A percentile compares a stretch with the other conserved stretches of the same genome.
Conservation (phyloP, 2,329 filamentous ascomycete species). For the Colletotrichum liaoningense region DNA sequence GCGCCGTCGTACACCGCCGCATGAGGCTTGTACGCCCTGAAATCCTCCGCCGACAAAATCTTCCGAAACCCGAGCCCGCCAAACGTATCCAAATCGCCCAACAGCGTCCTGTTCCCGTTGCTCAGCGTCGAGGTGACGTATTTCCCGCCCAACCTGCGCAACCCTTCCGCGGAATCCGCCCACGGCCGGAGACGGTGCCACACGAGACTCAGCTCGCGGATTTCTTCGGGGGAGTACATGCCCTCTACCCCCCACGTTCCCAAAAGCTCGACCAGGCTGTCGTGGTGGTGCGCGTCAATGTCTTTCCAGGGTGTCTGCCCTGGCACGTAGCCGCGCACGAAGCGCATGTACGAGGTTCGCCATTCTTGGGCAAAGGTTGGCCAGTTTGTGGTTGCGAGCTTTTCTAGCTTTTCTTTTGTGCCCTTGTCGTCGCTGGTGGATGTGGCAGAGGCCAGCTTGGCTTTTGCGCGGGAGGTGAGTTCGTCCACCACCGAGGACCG, state of each 20-base stretch:
- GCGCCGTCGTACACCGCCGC: conserved; percentile 77
- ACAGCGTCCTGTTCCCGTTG: conserved; percentile 78
- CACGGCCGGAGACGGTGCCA: conserved; percentile 82
- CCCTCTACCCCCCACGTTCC: conserved; percentile 63
- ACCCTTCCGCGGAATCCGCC: conserved; percentile 69
- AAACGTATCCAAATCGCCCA: conserved; percentile 71
- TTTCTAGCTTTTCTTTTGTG: conserved; percentile 51
- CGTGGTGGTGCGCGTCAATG: conserved; percentile 78
- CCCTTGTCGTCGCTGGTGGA: conserved; percentile 48
- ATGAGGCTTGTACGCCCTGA: conserved; percentile 80
- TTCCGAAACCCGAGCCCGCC: conserved; percentile 71
- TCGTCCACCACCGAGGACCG: conserved; percentile 72
- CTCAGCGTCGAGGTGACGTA: conserved; percentile 76
- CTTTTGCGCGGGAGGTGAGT: conserved; percentile 62
- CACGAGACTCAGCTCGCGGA: conserved; percentile 71
- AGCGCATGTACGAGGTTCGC: conserved; percentile 72
- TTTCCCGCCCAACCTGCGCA: conserved; percentile 62
- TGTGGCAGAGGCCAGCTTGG: conserved; percentile 56
- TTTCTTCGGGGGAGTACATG: conserved; percentile 74
- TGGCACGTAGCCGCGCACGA: conserved; percentile 66
- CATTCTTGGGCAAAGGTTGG: conserved; percentile 75
- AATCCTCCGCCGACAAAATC: conserved; percentile 76
- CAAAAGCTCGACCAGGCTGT: conserved; percentile 71
- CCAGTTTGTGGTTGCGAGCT: conserved; percentile 70
- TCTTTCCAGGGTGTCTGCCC: conserved; percentile 68